Conservation (phyloP, 2,329 filamentous ascomycete genomes). For the Cladophialophora chaetospira region DNA sequence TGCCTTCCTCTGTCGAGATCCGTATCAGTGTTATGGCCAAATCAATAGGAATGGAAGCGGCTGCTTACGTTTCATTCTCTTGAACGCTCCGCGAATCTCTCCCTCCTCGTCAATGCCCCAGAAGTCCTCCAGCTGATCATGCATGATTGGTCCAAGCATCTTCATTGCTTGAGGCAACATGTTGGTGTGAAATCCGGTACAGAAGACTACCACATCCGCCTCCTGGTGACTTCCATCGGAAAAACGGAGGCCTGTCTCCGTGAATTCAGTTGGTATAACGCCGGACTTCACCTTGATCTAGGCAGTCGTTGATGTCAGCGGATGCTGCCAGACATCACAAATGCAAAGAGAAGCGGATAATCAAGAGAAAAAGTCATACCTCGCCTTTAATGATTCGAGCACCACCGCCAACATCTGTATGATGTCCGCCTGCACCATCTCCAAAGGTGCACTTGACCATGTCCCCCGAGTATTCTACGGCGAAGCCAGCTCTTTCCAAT, state of each 20-base stretch:
- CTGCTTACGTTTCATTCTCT: constrained; percentile 41
- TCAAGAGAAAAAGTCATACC: constrained; percentile 18
- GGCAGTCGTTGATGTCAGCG: background rate
- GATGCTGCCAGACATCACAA: background rate
- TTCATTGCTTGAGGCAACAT: constrained; percentile 41
- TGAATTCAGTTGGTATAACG: constrained; percentile 39
- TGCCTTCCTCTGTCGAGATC: constrained; percentile 24
- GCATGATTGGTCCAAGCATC: constrained; percentile 46
- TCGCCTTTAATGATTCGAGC: constrained; percentile 44
- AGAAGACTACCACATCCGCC: constrained; percentile 51
- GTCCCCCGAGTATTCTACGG: constrained; percentile 42
- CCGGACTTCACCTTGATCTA: constrained; percentile 49
- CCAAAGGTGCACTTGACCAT: constrained; percentile 41
- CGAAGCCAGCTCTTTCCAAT: constrained; percentile 47
- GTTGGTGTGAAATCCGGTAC: constrained; percentile 49
- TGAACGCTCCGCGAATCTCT: constrained; percentile 48
- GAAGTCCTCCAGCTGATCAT: constrained; percentile 46
- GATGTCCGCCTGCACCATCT: constrained; percentile 50
- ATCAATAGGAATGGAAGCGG: background rate
- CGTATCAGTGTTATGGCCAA: too few species aligned
- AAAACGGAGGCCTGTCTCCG: constrained; percentile 45
- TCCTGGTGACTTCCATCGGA: constrained; percentile 45
- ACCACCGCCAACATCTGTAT: constrained; percentile 50
- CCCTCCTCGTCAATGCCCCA: constrained; percentile 51
- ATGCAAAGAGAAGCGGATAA: background rate